Evolutionary conservation across 805 yeast species (phyloP), one percentile per base, ranked within the genome.

Genomic region (Lachancea kluyveri): DNA sequence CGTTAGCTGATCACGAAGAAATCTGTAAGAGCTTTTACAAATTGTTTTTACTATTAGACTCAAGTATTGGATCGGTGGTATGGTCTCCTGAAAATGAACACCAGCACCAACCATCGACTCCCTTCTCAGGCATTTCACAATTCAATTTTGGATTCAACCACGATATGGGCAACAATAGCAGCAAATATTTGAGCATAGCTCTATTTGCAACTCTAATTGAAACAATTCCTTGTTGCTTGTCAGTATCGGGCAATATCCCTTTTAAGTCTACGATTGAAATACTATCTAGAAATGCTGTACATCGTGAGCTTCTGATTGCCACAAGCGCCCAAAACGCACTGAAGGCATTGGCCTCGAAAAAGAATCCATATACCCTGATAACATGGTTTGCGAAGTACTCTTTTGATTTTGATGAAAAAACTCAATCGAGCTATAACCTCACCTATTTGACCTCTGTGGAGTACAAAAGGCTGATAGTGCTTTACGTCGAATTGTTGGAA

Each of bases 331-430:
- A 75, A 8, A 64, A 62, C 26, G 73, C 94, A 1, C 58, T 88
- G 31, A 78, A 73, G 38, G 65, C 69, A 15, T 54, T 90, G 15
- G 86, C 94, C 1, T 63, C 78, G 1, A 74, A 73, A 29, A 75
- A 70, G 38, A 80, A 81, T 41, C 81, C 95, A 0, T 74, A 79
- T 28, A 68, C 74, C 2, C 62, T 88, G 24, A 70, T 87, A 24
- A 79, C 84, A 1, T 70, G 76, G 15, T 86, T 79, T 62, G 84
- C 94, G 1, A 77, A 82, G 43, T 74, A 74, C 37, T 84, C 95
- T 1, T 85, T 88, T 56, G 77, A 77, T 43, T 74, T 83, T 39
- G 84, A 78, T 41, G 95, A 86, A 37, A 76, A 75, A 40, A 77
- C 84, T 3, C 62, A 61, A 24, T 55, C 65, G 3, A 53, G 59